Conservation (phyloP, 2,329 filamentous ascomycete species). For the Cladosporium sp. region DNA sequence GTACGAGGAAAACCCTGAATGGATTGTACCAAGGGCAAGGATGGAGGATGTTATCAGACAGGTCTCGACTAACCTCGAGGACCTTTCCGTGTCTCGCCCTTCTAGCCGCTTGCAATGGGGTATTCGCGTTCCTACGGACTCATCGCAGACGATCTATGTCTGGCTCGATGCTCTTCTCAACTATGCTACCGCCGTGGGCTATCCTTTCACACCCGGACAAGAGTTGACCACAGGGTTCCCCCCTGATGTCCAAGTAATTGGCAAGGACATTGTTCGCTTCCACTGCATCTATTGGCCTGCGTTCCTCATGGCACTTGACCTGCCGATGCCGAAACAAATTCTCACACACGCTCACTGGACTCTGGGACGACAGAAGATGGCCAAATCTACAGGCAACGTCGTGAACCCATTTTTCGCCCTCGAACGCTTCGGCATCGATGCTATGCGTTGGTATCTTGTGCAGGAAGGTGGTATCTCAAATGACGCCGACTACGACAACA, state of each 20-base stretch:
- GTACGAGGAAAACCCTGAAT: constrained; percentile 72
- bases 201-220: constrained; percentile 68
- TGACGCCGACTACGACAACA: constrained; percentile 83
- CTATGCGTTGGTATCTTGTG: constrained; percentile 84
- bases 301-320: constrained; percentile 79
- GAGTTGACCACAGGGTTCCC: constrained; percentile 72
- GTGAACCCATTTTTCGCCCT: constrained; percentile 92
- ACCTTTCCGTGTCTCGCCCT: constrained; percentile 86
- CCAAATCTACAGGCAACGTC: constrained; percentile 90
- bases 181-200: constrained; percentile 84
- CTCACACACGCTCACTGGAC: constrained; percentile 95
- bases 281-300: constrained; percentile 99
- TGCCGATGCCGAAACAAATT: constrained; percentile 74
- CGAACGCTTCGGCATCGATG: constrained; percentile 81
- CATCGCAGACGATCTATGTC: constrained; percentile 88
- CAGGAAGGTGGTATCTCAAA: constrained; percentile 70
- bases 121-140: constrained; percentile 79
- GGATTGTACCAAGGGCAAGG: constrained; percentile 67
- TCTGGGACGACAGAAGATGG: constrained; percentile 88
- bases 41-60: constrained; percentile 76
- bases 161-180: constrained; percentile 97
- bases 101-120: constrained; percentile 77
- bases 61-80: constrained; percentile 73
- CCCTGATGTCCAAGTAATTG: constrained; percentile 84
- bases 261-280: constrained; percentile 94